Conservation (phyloP, 2,329 filamentous ascomycete genomes). For the Rhynchosporium agropyri region DNA sequence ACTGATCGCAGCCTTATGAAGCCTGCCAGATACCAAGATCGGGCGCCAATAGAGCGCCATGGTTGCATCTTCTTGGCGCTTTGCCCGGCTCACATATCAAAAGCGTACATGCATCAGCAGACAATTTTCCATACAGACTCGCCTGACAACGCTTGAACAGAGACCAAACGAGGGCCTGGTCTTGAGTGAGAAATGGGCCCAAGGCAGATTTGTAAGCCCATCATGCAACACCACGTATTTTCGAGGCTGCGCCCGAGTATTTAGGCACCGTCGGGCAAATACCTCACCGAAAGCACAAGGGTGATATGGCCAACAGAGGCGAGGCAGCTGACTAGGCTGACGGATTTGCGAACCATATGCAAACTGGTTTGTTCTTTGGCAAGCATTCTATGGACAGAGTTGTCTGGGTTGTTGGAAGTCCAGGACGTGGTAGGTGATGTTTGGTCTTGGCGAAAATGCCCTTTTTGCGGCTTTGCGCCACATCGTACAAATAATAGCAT, state of each 20-base stretch:
- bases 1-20: too few species aligned
- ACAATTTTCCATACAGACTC: not conserved
- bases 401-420: too few species aligned
- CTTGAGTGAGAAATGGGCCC: not conserved
- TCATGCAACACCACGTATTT: not conserved
- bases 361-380: not conserved
- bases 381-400: not conserved
- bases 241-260: slow-evolving; percentile 8
- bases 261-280: slow-evolving; percentile 13
- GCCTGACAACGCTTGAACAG: not conserved
- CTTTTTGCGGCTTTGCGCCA: too few species aligned
- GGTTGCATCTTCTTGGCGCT: too few species aligned
- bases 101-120: not conserved
- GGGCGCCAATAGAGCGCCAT: too few species aligned
- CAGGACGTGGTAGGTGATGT: too few species aligned
- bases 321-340: slow-evolving; percentile 18
- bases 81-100: too few species aligned
- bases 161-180: not conserved
- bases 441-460: too few species aligned
- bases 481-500: too few species aligned
- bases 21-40: too few species aligned
- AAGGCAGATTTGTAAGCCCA: slow-evolving; percentile 13
- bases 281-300: slow-evolving; percentile 19
- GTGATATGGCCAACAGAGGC: slow-evolving; percentile 9
- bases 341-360: not conserved